Percentiles rank a stretch among this genome's conserved stretches.
These are phyloP conservation scores for Senna siamea DNA, from an alignment of 306 rosid genomes.

Conservation along the genomic window DNA sequence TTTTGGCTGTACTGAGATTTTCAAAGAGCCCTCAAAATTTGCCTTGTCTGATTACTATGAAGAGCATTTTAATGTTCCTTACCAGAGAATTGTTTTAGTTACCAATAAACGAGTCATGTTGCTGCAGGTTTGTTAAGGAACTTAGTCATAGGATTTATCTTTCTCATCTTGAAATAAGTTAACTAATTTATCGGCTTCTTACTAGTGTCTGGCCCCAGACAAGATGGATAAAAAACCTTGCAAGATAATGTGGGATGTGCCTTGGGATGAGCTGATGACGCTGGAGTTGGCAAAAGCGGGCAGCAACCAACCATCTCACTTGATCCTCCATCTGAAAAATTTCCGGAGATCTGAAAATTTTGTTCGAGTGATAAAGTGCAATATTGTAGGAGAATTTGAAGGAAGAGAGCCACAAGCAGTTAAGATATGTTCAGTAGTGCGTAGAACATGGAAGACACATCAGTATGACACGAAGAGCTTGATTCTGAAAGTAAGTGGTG, in stretches of 20 bases:
- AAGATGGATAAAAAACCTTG: slow-evolving; percentile 89
- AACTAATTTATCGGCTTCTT: slow-evolving; percentile 34
- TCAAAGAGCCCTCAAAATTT: slow-evolving; percentile 96
- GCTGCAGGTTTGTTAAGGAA: slow-evolving; percentile 74
- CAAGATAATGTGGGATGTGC: slow-evolving; percentile 94
- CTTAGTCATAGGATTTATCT: slow-evolving; percentile 32
- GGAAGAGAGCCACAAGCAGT: slow-evolving; percentile 83
- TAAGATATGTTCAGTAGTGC: slow-evolving; percentile 71
- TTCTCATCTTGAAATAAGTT: slow-evolving; percentile 44
- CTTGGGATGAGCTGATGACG: slow-evolving; percentile 95
- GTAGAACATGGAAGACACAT: slow-evolving; percentile 76
- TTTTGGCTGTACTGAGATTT: slow-evolving; percentile 91
- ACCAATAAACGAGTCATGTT: slow-evolving; percentile 90
- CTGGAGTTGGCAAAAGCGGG: slow-evolving; percentile 90
- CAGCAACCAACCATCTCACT: slow-evolving; percentile 73
- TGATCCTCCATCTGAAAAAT: slow-evolving; percentile 88
- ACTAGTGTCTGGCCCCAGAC: slow-evolving; percentile 82
- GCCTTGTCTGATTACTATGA: slow-evolving; percentile 93
- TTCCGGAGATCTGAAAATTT: slow-evolving; percentile 83
- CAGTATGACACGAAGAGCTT: slow-evolving; percentile 73
- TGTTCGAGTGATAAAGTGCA: slow-evolving; percentile 78
- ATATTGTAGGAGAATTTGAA: slow-evolving; percentile 54
- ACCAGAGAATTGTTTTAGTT: slow-evolving; percentile 79
- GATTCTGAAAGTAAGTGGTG: slow-evolving; percentile 64
- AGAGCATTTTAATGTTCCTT: slow-evolving; percentile 75